A percentile compares a stretch with the other conserved stretches of the same genome.
phyloP scores from a whole-genome alignment of 441 rosid genomes.

The Populus hybrid region DNA sequence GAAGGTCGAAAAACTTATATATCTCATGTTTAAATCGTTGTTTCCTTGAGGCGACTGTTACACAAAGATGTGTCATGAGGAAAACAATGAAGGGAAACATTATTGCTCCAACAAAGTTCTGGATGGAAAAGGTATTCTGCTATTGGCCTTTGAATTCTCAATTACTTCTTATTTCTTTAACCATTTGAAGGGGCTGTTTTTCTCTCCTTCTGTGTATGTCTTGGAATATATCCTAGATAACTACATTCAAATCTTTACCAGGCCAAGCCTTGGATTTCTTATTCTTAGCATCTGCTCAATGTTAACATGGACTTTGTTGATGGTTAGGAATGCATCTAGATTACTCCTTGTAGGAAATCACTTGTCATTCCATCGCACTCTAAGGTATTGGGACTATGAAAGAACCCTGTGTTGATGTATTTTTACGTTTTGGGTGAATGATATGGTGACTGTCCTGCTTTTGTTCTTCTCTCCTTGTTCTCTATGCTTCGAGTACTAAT shows the following conservation, averaged over 20 bases:
- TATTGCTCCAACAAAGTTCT: not conserved
- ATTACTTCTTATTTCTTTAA: not conserved
- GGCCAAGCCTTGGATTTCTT: not conserved
- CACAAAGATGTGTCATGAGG: not conserved
- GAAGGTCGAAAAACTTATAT: not conserved
- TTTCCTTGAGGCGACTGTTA: not conserved
- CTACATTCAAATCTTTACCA: not conserved
- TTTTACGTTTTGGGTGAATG: not conserved
- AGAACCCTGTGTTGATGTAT: not conserved
- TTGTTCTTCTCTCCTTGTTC: not conserved
- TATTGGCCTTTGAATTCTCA: not conserved
- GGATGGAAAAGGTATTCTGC: slow-evolving; percentile 5
- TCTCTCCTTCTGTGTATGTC: not conserved
- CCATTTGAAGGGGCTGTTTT: not conserved
- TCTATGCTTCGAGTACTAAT: not conserved
- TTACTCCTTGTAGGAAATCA: not conserved
- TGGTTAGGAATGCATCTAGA: not conserved
- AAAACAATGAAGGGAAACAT: not conserved
- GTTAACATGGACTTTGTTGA: not conserved
- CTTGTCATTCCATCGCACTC: not conserved
- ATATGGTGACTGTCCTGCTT: not conserved
- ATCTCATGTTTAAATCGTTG: not conserved
- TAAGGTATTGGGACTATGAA: not conserved
- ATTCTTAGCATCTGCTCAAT: not conserved
- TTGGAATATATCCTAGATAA: not conserved